A percentile compares a stretch with the other conserved stretches of the same genome.
Conservation (phyloP, 805 yeast genomes). For the Nakazawaea ambrosiae region DNA sequence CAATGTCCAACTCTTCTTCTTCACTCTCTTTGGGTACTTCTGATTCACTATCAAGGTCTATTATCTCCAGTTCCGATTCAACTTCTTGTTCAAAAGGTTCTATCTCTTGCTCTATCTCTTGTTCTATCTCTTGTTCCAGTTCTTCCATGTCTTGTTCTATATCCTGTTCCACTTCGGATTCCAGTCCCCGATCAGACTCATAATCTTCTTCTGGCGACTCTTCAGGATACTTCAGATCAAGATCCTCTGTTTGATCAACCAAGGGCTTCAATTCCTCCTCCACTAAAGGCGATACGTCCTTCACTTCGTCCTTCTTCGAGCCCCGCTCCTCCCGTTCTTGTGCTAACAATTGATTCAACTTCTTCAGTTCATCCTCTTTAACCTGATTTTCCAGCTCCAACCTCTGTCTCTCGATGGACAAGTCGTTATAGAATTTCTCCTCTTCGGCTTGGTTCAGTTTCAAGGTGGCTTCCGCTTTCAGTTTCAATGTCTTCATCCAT, state of each 20-base stretch:
- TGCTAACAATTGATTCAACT: conserved; percentile 11
- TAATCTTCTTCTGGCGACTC: conserved; percentile 1
- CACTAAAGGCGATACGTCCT: no score
- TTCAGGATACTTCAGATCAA: conserved; percentile 17
- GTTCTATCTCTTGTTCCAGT: conserved; percentile 1
- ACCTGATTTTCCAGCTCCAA: conserved; percentile 16
- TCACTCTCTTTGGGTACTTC: no score
- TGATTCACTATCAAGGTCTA: neutral
- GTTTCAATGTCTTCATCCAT: conserved; percentile 29
- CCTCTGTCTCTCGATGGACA: conserved; percentile 23
- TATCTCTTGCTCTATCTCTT: neutral
- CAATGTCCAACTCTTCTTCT: no score
- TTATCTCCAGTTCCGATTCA: neutral
- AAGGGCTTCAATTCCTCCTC: no score
- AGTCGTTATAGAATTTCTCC: conserved; percentile 24
- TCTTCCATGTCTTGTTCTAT: neutral
- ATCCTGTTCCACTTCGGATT: conserved; percentile 5
- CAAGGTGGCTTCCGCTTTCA: conserved; percentile 24
- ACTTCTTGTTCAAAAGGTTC: neutral
- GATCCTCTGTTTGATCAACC: conserved; percentile 16
- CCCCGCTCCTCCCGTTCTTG: neutral
- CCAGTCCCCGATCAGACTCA: conserved; percentile 12
- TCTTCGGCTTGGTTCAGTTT: conserved; percentile 28
- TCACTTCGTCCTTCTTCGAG: no score
- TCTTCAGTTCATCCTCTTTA: conserved; percentile 18